These are phyloP conservation scores for Casuarina cunninghamiana DNA, from an alignment of 306 rosid species.

Conservation along the genomic window DNA sequence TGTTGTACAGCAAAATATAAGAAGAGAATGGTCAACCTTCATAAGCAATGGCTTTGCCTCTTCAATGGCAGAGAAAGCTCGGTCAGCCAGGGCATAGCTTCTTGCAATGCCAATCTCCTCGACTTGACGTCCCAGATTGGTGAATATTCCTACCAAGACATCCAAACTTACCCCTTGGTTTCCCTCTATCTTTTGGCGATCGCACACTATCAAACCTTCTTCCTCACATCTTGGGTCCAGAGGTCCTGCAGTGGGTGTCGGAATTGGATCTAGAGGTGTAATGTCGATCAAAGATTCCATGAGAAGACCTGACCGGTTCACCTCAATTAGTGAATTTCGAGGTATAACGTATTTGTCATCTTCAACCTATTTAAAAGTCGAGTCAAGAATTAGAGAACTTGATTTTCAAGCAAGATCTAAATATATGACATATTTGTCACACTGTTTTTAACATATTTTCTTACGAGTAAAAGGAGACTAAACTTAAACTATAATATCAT, in stretches of 20 bases:
- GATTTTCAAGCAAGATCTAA: too few species aligned
- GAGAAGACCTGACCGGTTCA: conserved; percentile 96
- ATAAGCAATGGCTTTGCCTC: conserved; percentile 84
- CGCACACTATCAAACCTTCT: conserved; percentile 87
- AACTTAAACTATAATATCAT: not conserved
- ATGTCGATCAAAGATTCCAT: conserved; percentile 92
- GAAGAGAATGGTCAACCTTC: conserved; percentile 47
- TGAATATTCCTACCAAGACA: conserved; percentile 73
- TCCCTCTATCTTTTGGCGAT: conserved; percentile 77
- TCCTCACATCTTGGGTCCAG: conserved; percentile 69
- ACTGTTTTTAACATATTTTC: too few species aligned
- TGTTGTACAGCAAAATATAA: not conserved
- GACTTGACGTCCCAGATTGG: conserved; percentile 81
- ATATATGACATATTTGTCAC: too few species aligned
- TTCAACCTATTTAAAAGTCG: conserved; percentile 51
- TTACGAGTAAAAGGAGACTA: conserved; percentile 17
- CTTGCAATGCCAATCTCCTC: conserved; percentile 80
- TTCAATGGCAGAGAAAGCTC: conserved; percentile 67
- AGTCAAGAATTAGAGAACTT: too few species aligned
- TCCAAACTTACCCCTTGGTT: conserved; percentile 85
- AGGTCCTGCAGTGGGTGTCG: conserved; percentile 72
- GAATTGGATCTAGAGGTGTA: conserved; percentile 84
- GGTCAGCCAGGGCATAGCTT: conserved; percentile 58
- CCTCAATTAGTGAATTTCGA: conserved; percentile 82
- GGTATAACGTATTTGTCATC: conserved; percentile 92